Percentiles rank a stretch among this genome's conserved stretches.
Evolutionary conservation across 2,329 filamentous ascomycete genomes (phyloP).

Genomic region (Myriosclerotinia duriaeana): DNA sequence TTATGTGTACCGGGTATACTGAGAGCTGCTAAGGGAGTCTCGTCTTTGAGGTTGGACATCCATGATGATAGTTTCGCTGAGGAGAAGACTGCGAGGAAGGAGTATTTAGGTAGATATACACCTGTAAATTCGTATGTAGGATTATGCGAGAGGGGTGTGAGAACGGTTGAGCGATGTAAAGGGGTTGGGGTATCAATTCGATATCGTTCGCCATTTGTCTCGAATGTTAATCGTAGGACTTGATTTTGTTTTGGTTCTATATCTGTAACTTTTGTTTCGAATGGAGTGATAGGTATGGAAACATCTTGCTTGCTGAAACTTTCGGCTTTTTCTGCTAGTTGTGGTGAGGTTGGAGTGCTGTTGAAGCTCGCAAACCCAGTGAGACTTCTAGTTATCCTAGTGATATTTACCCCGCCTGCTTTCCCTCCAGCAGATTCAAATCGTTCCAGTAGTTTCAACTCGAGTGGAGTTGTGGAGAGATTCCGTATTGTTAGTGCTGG

Average conservation of each 20-base stretch:
- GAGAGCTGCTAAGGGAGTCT: constrained; percentile 72
- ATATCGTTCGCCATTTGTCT: constrained; percentile 63
- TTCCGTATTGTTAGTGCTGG: constrained; percentile 72
- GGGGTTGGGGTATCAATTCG: constrained; percentile 70
- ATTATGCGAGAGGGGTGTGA: constrained; percentile 56
- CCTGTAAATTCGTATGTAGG: constrained; percentile 60
- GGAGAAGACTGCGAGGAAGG: constrained; percentile 65
- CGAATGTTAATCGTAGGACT: constrained; percentile 72
- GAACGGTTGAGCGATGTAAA: constrained; percentile 57
- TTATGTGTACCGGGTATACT: constrained; percentile 97
- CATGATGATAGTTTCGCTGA: constrained; percentile 69
- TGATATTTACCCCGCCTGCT: constrained; percentile 33
- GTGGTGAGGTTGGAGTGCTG: constrained; percentile 38
- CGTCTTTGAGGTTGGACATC: constrained; percentile 76
- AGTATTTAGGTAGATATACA: constrained; percentile 59
- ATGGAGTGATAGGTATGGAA: constrained; percentile 64
- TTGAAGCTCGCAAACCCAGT: constrained; percentile 49
- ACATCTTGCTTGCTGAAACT: constrained; percentile 63
- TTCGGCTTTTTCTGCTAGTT: constrained; percentile 53
- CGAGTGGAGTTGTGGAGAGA: constrained; percentile 70
- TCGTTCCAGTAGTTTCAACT: constrained; percentile 71
- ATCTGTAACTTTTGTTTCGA: constrained; percentile 62
- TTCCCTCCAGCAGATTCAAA: constrained; percentile 54
- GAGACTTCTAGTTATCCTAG: constrained; percentile 49
- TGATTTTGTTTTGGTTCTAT: constrained; percentile 62